A percentile compares a stretch with the other conserved stretches of the same genome.
Conservation (phyloP, 345 rosid genomes). For the Eucalyptus pauciflora region DNA sequence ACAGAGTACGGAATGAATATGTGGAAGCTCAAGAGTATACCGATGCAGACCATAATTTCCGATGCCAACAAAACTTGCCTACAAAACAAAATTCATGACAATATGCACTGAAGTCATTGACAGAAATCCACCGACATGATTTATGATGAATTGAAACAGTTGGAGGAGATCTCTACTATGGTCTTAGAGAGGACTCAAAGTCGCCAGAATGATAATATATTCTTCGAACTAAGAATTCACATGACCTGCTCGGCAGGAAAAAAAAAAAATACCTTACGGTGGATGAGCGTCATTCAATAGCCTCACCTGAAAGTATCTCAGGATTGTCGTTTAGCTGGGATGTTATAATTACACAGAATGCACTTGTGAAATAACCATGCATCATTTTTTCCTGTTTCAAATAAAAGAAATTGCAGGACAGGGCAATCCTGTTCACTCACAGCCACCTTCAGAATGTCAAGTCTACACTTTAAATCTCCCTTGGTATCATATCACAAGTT, state of each 20-base stretch:
- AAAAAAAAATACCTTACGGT: not conserved
- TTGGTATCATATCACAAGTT: not conserved
- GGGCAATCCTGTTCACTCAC: not conserved
- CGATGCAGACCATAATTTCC: constrained; percentile 68
- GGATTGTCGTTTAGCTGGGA: not conserved
- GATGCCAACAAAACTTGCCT: constrained; percentile 96
- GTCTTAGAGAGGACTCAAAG: not conserved
- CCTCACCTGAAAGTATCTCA: not conserved
- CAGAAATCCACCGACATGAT: not conserved
- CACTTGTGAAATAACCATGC: not conserved
- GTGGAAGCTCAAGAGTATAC: constrained; percentile 78
- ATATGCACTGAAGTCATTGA: not conserved
- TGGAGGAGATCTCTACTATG: not conserved
- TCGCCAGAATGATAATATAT: not conserved
- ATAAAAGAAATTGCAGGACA: not conserved
- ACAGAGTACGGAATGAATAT: constrained; percentile 51
- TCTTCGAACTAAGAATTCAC: not conserved
- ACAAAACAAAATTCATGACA: not conserved
- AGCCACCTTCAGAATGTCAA: not conserved
- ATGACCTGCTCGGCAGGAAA: not conserved
- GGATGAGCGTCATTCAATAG: not conserved
- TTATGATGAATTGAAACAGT: not conserved
- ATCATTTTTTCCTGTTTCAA: not conserved
- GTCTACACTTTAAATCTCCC: not conserved
- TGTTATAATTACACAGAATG: not conserved